Conservation (phyloP, 129 eudicot species). For the Escallonia rubra region DNA sequence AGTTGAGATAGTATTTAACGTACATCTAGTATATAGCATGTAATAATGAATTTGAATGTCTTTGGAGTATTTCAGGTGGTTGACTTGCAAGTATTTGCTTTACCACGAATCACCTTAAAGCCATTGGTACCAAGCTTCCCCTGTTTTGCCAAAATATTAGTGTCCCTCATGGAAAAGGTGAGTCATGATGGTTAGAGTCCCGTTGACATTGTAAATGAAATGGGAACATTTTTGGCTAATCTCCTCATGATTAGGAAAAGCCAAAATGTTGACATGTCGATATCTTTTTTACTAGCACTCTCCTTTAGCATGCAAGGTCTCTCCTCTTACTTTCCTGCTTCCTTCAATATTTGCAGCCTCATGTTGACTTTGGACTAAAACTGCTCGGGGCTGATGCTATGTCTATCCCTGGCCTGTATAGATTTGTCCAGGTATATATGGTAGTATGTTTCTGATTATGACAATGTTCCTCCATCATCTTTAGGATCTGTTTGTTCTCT, state of each 20-base stretch:
- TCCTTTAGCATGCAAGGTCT: too few relatives aligned
- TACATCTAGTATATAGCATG: not conserved
- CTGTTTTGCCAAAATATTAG: conserved; percentile 78
- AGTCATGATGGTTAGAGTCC: not conserved
- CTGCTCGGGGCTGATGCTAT: conserved; percentile 73
- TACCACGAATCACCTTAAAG: conserved; percentile 83
- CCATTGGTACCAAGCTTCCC: conserved; percentile 88
- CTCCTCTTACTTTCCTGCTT: not conserved
- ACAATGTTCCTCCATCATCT: not conserved
- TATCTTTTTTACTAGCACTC: too few relatives aligned
- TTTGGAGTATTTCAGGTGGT: conserved; percentile 55
- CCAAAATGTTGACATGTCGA: too few relatives aligned
- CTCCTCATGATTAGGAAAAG: not conserved
- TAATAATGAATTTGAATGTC: not conserved
- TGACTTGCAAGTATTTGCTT: conserved; percentile 95
- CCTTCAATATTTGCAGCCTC: conserved; percentile 50
- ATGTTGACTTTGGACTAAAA: conserved; percentile 86
- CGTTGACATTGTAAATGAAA: not conserved
- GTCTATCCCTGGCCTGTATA: conserved; percentile 79
- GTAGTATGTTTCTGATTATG: not conserved
- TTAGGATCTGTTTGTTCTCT: not conserved
- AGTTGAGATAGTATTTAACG: too few relatives aligned
- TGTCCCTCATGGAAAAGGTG: conserved; percentile 98
- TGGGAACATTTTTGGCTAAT: not conserved
- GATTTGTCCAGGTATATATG: conserved; percentile 64